phyloP scores from a whole-genome alignment of 2,329 filamentous ascomycete species.

The Nothophaeocryptopus gaeumannii region DNA sequence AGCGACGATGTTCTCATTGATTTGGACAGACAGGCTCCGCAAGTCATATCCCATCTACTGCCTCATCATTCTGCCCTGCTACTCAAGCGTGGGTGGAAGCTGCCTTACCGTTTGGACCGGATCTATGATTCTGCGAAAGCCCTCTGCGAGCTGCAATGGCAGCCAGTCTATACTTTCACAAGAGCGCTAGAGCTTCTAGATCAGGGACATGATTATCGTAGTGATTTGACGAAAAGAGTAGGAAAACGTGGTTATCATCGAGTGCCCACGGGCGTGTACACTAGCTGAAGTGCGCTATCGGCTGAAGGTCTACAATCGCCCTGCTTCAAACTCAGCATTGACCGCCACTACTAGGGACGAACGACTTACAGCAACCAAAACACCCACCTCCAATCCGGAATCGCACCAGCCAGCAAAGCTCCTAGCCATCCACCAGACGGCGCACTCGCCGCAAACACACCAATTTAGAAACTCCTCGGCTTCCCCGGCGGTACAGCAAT shows the following conservation, averaged over 20 bases:
- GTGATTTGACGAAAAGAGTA: slow-evolving; percentile 11
- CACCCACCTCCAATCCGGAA: slow-evolving; percentile 1
- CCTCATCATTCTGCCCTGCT: slow-evolving; percentile 13
- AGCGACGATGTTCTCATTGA: slow-evolving; percentile 3
- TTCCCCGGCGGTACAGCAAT: slow-evolving; percentile 2
- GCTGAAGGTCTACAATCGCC: not conserved
- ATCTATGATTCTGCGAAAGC: slow-evolving; percentile 20
- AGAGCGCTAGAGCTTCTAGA: slow-evolving; percentile 13
- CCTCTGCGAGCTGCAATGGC: slow-evolving; percentile 15
- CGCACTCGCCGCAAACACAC: not conserved
- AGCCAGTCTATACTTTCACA: slow-evolving; percentile 18
- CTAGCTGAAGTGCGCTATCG: slow-evolving; percentile 1
- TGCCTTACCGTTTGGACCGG: slow-evolving; percentile 16
- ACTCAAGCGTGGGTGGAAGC: slow-evolving; percentile 15
- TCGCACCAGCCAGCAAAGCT: not conserved
- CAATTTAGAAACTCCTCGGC: not conserved
- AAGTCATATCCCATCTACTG: slow-evolving; percentile 1
- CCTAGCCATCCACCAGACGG: not conserved
- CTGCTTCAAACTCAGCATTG: not conserved
- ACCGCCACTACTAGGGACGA: too few species aligned
- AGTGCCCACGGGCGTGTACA: slow-evolving; percentile 19
- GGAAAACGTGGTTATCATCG: slow-evolving; percentile 22
- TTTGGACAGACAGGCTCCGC: slow-evolving; percentile 5
- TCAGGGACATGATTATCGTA: slow-evolving; percentile 17
- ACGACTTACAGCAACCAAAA: slow-evolving; percentile 1